Evolutionary conservation across 2,329 filamentous ascomycete genomes (phyloP).

Genomic region (Rugonectria rugulosa): DNA sequence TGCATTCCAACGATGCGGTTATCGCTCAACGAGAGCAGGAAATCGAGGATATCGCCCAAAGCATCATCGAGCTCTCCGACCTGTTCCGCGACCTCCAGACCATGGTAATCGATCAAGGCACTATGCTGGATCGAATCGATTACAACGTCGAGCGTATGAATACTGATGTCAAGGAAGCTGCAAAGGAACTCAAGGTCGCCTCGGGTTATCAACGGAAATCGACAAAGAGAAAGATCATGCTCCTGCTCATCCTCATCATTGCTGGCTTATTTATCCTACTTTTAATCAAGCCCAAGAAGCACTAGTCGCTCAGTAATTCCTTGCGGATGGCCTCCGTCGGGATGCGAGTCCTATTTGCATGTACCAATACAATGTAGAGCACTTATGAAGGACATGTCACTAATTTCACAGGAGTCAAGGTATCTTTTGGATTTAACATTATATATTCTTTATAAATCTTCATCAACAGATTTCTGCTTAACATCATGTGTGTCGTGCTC

Average conservation of each 20-base stretch:
- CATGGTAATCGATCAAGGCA: slow-evolving; percentile 94
- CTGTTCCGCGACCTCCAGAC: slow-evolving; percentile 95
- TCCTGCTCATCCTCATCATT: slow-evolving; percentile 85
- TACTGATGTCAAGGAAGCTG: slow-evolving; percentile 90
- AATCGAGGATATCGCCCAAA: slow-evolving; percentile 97
- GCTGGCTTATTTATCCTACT: slow-evolving; percentile 87
- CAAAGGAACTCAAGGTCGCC: slow-evolving; percentile 89
- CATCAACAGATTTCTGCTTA: background rate
- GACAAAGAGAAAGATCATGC: slow-evolving; percentile 90
- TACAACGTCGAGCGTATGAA: slow-evolving; percentile 98
- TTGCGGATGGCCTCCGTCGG: too few species aligned
- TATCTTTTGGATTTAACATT: slow-evolving; percentile 35
- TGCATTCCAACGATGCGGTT: slow-evolving; percentile 79
- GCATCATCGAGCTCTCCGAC: slow-evolving; percentile 95
- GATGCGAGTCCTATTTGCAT: slow-evolving; percentile 26
- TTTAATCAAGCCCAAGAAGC: slow-evolving; percentile 77
- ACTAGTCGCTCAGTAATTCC: slow-evolving; percentile 29
- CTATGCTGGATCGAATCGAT: slow-evolving; percentile 92
- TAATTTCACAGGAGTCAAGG: slow-evolving; percentile 40
- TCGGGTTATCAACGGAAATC: slow-evolving; percentile 88
- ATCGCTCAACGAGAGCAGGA: slow-evolving; percentile 94
- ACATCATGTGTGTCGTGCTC: background rate
- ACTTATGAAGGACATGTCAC: slow-evolving; percentile 34
- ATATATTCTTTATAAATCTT: slow-evolving; percentile 21
- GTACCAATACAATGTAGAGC: slow-evolving; percentile 44